A percentile compares a stretch with the other conserved stretches of the same genome.
These are phyloP conservation scores for Triadica sebifera DNA, from an alignment of 345 rosid genomes.

Conservation along the genomic window DNA sequence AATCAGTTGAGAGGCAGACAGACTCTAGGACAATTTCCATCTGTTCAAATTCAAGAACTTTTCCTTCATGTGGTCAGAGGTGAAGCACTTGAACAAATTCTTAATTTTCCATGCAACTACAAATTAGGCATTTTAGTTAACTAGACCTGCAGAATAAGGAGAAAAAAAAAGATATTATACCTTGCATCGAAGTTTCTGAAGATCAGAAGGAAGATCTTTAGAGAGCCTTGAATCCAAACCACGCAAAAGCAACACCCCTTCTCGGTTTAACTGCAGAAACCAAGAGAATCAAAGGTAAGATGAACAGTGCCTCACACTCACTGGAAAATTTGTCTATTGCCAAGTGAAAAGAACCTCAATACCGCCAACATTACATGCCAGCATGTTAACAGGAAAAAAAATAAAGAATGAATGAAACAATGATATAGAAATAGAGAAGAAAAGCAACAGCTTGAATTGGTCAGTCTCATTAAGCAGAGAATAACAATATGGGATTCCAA, in stretches of 20 bases:
- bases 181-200: constrained; percentile 95
- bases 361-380: background rate
- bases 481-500: background rate
- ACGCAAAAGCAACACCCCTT: constrained; percentile 82
- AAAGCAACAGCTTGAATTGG: background rate
- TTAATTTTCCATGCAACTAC: too few species aligned
- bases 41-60: background rate
- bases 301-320: background rate
- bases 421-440: background rate
- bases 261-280: constrained; percentile 65
- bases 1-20: too few species aligned
- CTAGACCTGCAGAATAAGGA: background rate
- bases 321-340: constrained; percentile 4
- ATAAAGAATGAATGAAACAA: background rate
- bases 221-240: constrained; percentile 95
- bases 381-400: background rate
- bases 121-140: background rate
- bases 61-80: background rate
- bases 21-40: too few species aligned
- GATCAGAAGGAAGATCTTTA: constrained; percentile 87
- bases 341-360: constrained; percentile 1
- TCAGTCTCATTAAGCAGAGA: background rate
- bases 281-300: constrained; percentile 16
- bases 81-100: background rate
- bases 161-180: constrained; percentile 28